Evolutionary conservation across 2,329 filamentous ascomycete genomes (phyloP), one percentile per base, ranked within the genome.

Genomic region (Sporothrix euskadiensis): DNA sequence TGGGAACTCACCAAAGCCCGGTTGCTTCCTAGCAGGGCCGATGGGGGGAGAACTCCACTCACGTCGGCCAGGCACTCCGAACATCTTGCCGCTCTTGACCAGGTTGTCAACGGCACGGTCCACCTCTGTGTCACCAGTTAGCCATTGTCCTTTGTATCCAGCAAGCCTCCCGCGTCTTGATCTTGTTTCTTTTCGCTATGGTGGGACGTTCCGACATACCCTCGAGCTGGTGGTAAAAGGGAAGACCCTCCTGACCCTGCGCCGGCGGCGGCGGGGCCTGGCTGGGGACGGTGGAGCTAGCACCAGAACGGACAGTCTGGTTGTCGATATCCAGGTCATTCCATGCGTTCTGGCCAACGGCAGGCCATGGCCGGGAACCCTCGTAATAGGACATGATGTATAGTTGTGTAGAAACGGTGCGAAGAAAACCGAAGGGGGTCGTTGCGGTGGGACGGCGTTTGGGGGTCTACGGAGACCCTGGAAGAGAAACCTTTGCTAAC

Each of bases 91-190:
- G 82, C 94, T 97, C 88, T 98, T 98, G 80, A 95, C 88, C 75
- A 99, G 88, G 83, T 98, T 98, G 80, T 98, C 96, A 80, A 95
- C 90, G 78, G 95, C 95, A 81, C 95, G 92, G 77, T 98, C 96
- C 79, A 99, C 94, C 89, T 99, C 96, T 97, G 80, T 66, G 19
- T 14, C 5, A 14, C 8, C 30, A 30, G 61, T 72, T 19, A 47
- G 44, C 35, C 19, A 41, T 19, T 57, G 26, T 65, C 0, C 56
- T 3, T 5, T 30, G n/a, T 35, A 35, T 66, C n/a, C 47, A 8
- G 14, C 26, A 4, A 16, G 8, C 49, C 19, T 49, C 41, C 22
- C 32, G n/a, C 1, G 6, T 30, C 26, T 54, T 39, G 8, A 39
- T 41, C 35, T 35, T 35, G 35, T 35, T 44, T 49, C 14, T 12